Percentiles rank a stretch among this genome's conserved stretches.
phyloP scores from a whole-genome alignment of 495 filamentous ascomycete species.

The Trichocladium antarcticum region DNA sequence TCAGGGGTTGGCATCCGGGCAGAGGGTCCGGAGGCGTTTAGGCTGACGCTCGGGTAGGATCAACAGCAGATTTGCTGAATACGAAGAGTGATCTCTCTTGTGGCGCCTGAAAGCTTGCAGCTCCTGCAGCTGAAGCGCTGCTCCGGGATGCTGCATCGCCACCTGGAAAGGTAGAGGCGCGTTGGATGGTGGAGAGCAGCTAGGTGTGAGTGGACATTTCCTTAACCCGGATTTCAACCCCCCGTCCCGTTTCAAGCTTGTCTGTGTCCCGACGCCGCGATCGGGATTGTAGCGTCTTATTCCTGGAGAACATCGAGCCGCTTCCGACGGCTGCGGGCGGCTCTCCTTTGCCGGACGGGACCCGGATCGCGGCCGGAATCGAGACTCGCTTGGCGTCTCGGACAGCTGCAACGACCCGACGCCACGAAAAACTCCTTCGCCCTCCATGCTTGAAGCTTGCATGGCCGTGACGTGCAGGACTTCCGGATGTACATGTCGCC shows the following conservation, averaged over 20 bases:
- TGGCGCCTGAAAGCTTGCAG: slow-evolving; percentile 1
- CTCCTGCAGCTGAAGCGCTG: not conserved
- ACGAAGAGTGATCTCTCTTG: not conserved
- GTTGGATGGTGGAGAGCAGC: too few relatives aligned
- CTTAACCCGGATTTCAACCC: not conserved
- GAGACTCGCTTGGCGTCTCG: not conserved
- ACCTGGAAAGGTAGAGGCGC: not conserved
- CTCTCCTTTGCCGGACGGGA: too few relatives aligned
- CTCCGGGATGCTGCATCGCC: slow-evolving; percentile 4
- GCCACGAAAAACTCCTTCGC: not conserved
- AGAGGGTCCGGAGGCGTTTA: not conserved
- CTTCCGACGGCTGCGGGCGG: too few relatives aligned
- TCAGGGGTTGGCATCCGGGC: not conserved
- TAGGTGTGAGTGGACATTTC: not conserved
- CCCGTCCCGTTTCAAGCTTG: not conserved
- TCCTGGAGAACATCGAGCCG: too few relatives aligned
- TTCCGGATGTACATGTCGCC: too few relatives aligned
- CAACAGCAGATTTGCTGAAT: not conserved
- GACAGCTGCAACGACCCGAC: not conserved
- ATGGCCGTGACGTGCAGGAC: not conserved
- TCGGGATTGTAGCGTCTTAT: not conserved
- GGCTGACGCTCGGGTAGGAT: not conserved
- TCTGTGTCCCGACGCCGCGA: not conserved
- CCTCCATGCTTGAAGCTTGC: not conserved
- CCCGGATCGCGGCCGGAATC: not conserved